Conservation (phyloP, 495 filamentous ascomycete genomes). For the Penicillium arizonense region DNA sequence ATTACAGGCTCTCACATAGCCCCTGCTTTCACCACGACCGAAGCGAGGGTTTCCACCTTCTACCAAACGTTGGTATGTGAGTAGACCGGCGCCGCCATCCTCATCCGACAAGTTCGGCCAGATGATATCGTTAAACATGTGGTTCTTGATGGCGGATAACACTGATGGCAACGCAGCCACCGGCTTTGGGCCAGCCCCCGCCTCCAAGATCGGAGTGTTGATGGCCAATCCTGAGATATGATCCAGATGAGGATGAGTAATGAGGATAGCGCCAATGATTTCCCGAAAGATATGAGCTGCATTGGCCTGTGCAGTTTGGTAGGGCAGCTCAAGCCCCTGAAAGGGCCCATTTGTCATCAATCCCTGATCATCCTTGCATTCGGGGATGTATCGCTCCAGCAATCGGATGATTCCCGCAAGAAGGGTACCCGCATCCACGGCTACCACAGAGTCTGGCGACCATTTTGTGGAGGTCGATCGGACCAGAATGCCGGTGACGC, state of each 20-base stretch:
- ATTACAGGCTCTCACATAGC: slow-evolving; percentile 82
- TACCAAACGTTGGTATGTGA: slow-evolving; percentile 84
- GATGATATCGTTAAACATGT: slow-evolving; percentile 96
- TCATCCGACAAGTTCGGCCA: slow-evolving; percentile 98
- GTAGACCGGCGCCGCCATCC: slow-evolving; percentile 86
- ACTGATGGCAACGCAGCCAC: slow-evolving; percentile 82
- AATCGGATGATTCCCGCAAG: slow-evolving; percentile 77
- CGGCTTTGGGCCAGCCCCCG: slow-evolving; percentile 71
- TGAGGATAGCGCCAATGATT: slow-evolving; percentile 80
- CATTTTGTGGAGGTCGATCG: slow-evolving; percentile 76
- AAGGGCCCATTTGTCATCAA: slow-evolving; percentile 62
- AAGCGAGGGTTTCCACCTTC: slow-evolving; percentile 83
- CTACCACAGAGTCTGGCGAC: slow-evolving; percentile 75
- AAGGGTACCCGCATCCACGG: slow-evolving; percentile 91
- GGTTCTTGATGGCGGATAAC: slow-evolving; percentile 82
- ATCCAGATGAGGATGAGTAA: slow-evolving; percentile 94
- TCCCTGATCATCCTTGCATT: slow-evolving; percentile 22
- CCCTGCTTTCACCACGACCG: slow-evolving; percentile 68
- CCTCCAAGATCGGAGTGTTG: slow-evolving; percentile 80
- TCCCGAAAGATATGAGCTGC: slow-evolving; percentile 73
- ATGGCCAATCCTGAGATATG: slow-evolving; percentile 89
- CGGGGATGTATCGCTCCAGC: slow-evolving; percentile 53
- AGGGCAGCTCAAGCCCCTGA: slow-evolving; percentile 64
- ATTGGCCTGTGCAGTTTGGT: slow-evolving; percentile 64
- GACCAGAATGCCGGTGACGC: slow-evolving; percentile 84